Base-by-base conservation (phyloP, 106 monocot species). In the Iris macrosiphon region DNA sequence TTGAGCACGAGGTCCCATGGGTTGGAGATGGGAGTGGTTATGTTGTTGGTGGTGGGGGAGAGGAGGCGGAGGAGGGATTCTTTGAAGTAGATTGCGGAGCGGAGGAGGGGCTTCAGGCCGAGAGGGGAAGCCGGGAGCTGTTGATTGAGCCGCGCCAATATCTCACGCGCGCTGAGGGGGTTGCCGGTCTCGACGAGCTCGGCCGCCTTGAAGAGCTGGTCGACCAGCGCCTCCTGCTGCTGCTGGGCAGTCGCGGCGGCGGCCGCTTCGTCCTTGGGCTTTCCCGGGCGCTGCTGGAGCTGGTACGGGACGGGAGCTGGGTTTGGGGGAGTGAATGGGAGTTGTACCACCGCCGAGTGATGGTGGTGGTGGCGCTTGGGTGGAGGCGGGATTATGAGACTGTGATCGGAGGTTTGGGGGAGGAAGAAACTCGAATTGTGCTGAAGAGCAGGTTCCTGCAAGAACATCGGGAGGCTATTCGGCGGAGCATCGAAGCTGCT, bases 61-160 rank as follows among this genome's bases (percentile, higher is more conserved):
- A 39, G 40, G 40, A 57, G 40, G 57, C 32, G 23, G 45, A 23
- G 34, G 26, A 94, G 88, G 16, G 78, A 80, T 57, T 94, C 88
- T 67, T 79, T 88, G 78, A 83, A 86, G 73, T 79, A 77, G 66
- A 82, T 86, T 64, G 89, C 75, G 4, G 89, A 71, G 43, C 96
- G 82, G 45, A 83, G 31, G 45, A 86, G 62, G 49, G 96, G 96
- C 72, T 87, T 85, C 66, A 53, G 17, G 1, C 90, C 85, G 24
- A 57, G 1, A 20, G 73, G 69, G 52, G 74, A 83, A 35, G 75
- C 71, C 31, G 76, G 79, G 52, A 89, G 81, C 70, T 70, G 71
- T 23, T 91, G 98, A 98, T 98, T 98, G 98, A 98, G 98, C 98
- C 98, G 98, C 91, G 98, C 90, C 98, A 96, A 98, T 98, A 98